phyloP scores from a whole-genome alignment of 805 yeast genomes.

The Wickerhamomyces sydowiorum region DNA sequence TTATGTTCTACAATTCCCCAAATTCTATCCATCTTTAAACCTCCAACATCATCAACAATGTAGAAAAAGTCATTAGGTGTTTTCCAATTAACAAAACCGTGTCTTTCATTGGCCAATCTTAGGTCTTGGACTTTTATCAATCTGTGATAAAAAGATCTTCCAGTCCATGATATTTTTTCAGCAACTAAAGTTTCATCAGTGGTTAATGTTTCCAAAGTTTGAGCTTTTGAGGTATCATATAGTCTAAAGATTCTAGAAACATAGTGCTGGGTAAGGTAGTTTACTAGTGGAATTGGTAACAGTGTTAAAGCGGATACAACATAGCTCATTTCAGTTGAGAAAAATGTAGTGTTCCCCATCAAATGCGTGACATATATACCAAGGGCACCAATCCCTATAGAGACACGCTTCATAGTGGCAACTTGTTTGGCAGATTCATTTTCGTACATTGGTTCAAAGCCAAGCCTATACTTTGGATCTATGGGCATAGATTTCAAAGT shows the following conservation, averaged over 20 bases:
- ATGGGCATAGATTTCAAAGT: slow-evolving; percentile 37
- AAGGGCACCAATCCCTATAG: slow-evolving; percentile 53
- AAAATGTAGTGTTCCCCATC: slow-evolving; percentile 46
- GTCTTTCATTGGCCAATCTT: slow-evolving; percentile 31
- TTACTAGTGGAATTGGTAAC: slow-evolving; percentile 52
- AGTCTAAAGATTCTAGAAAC: slow-evolving; percentile 69
- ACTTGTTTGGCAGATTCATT: slow-evolving; percentile 60
- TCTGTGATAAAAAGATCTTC: slow-evolving; percentile 59
- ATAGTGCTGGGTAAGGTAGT: slow-evolving; percentile 54
- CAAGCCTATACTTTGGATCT: slow-evolving; percentile 45
- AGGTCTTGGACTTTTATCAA: slow-evolving; percentile 48
- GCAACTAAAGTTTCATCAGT: slow-evolving; percentile 59
- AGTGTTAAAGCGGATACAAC: slow-evolving; percentile 36
- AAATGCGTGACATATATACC: slow-evolving; percentile 62
- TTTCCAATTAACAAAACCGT: slow-evolving; percentile 46
- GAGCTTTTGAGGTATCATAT: slow-evolving; percentile 54
- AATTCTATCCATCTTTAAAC: slow-evolving; percentile 74
- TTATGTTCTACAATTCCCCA: slow-evolving; percentile 79
- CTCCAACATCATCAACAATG: slow-evolving; percentile 72
- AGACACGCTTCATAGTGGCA: slow-evolving; percentile 54
- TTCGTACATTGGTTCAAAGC: slow-evolving; percentile 57
- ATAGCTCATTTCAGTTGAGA: slow-evolving; percentile 42
- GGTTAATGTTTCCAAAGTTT: slow-evolving; percentile 56
- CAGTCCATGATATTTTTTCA: slow-evolving; percentile 64
- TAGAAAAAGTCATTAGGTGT: slow-evolving; percentile 37